phyloP scores from a whole-genome alignment of 139 green algal species.

The Pedinophyceae sp. region DNA sequence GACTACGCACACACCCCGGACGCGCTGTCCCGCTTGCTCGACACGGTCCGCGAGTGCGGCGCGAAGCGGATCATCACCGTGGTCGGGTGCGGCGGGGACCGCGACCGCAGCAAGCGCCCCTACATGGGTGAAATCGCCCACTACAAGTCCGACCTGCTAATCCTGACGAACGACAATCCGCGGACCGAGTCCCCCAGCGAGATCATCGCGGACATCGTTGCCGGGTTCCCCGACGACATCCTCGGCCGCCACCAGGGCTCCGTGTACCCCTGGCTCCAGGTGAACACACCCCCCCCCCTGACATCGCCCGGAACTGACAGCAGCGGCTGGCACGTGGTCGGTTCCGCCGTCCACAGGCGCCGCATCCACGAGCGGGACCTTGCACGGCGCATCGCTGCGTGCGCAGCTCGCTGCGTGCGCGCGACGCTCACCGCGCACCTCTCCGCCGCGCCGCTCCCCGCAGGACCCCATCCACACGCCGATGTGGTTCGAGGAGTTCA shows the following conservation, averaged over 20 bases:
- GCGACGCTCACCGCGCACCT: too few relatives aligned
- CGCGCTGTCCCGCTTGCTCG: conserved; percentile 23
- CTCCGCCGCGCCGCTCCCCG: background rate
- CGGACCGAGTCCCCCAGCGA: conserved; percentile 36
- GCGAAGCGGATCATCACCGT: conserved; percentile 63
- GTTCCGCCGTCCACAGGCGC: too few relatives aligned
- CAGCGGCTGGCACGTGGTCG: too few relatives aligned
- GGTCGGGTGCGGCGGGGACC: conserved; percentile 61
- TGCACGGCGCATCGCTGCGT: too few relatives aligned
- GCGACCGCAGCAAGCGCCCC: conserved; percentile 27
- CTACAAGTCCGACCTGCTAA: conserved; percentile 69
- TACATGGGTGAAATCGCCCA: conserved; percentile 68
- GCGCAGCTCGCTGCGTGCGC: too few relatives aligned
- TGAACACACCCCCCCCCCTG: too few relatives aligned
- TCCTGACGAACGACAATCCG: conserved; percentile 85
- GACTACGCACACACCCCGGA: conserved; percentile 75
- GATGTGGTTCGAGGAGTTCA: conserved; percentile 8
- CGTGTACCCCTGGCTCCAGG: conserved; percentile 15
- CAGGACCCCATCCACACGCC: conserved; percentile 18
- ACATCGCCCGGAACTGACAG: too few relatives aligned
- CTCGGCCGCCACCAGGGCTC: conserved; percentile 17
- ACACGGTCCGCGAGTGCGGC: conserved; percentile 6
- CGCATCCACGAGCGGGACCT: too few relatives aligned
- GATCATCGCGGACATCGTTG: conserved; percentile 54
- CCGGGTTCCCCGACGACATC: conserved; percentile 55